Percentiles rank a stretch among this genome's conserved stretches.
phyloP scores from a whole-genome alignment of 768 basidiomycete genomes.

The Leccinum sublutescens region DNA sequence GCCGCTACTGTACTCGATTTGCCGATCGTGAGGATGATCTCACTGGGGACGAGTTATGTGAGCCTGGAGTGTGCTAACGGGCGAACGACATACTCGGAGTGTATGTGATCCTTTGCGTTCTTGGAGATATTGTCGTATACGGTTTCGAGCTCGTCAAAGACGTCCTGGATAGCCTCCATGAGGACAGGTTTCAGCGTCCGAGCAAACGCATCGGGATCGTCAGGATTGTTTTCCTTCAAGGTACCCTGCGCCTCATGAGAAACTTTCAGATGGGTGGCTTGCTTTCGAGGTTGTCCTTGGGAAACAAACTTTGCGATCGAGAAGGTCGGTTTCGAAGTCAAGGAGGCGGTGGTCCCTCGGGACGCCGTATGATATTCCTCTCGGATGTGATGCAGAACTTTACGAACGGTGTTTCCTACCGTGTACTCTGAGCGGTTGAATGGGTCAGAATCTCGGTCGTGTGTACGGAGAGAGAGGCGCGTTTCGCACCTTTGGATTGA shows the following conservation, averaged over 20 bases:
- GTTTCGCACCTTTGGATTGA: slow-evolving; percentile 82
- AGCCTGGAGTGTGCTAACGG: background rate
- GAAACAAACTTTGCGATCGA: slow-evolving; percentile 85
- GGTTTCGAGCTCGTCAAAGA: slow-evolving; percentile 92
- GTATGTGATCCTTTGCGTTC: slow-evolving; percentile 93
- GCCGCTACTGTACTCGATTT: slow-evolving; percentile 91
- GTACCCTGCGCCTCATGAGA: slow-evolving; percentile 50
- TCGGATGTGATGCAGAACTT: slow-evolving; percentile 88
- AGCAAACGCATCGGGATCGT: slow-evolving; percentile 79
- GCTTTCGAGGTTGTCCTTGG: slow-evolving; percentile 64
- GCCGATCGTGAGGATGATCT: slow-evolving; percentile 94
- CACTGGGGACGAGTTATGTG: slow-evolving; percentile 46
- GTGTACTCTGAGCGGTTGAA: slow-evolving; percentile 97
- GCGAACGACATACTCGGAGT: slow-evolving; percentile 78
- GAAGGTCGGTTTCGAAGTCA: slow-evolving; percentile 44
- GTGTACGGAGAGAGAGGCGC: background rate
- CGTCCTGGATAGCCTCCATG: slow-evolving; percentile 96
- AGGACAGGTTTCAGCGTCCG: slow-evolving; percentile 84
- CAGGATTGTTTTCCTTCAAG: slow-evolving; percentile 65
- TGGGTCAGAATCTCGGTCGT: background rate
- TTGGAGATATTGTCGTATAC: slow-evolving; percentile 94
- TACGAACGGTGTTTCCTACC: slow-evolving; percentile 91
- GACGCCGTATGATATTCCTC: slow-evolving; percentile 92
- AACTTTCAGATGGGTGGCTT: slow-evolving; percentile 40
- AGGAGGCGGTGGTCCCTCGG: slow-evolving; percentile 40